Percentiles rank a stretch among this genome's conserved stretches.
Conservation (phyloP, 2,329 filamentous ascomycete genomes). For the Talaromyces sp. region DNA sequence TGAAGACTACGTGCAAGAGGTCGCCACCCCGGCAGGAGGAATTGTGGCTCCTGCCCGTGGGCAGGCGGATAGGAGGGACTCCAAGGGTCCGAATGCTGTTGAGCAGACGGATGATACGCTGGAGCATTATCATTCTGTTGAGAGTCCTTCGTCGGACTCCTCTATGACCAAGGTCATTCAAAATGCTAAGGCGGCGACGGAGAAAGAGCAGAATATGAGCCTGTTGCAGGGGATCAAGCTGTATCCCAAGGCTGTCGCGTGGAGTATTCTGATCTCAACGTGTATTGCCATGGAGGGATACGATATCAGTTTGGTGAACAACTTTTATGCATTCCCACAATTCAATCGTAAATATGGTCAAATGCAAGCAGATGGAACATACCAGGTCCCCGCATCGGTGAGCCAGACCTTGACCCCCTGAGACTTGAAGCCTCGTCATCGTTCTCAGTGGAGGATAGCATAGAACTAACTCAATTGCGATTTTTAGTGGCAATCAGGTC, state of each 20-base stretch:
- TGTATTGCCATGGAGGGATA: conserved; percentile 93
- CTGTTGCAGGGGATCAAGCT: conserved; percentile 75
- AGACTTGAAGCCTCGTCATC: background rate
- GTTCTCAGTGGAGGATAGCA: background rate
- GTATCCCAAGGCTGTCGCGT: conserved; percentile 84
- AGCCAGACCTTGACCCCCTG: conserved; percentile 11
- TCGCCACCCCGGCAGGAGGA: background rate
- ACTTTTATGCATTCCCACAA: conserved; percentile 64
- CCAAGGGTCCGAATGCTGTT: conserved; percentile 23
- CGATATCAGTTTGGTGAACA: conserved; percentile 78
- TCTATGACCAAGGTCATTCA: conserved; percentile 39
- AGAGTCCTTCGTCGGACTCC: conserved; percentile 23
- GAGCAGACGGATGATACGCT: conserved; percentile 22
- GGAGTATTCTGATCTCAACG: conserved; percentile 84
- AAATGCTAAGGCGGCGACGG: conserved; percentile 47
- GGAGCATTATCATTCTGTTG: conserved; percentile 15
- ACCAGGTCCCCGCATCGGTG: conserved; percentile 45
- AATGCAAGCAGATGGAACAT: conserved; percentile 34
- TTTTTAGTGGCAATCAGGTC: conserved; percentile 48
- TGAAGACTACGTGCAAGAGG: conserved; percentile 28
- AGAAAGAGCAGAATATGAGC: conserved; percentile 65
- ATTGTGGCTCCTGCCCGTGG: background rate
- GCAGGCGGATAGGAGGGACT: background rate
- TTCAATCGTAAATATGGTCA: conserved; percentile 48
- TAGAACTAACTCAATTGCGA: conserved; percentile 17